Base-by-base conservation (phyloP, 805 yeast species). In the Ogataea ramenticola region DNA sequence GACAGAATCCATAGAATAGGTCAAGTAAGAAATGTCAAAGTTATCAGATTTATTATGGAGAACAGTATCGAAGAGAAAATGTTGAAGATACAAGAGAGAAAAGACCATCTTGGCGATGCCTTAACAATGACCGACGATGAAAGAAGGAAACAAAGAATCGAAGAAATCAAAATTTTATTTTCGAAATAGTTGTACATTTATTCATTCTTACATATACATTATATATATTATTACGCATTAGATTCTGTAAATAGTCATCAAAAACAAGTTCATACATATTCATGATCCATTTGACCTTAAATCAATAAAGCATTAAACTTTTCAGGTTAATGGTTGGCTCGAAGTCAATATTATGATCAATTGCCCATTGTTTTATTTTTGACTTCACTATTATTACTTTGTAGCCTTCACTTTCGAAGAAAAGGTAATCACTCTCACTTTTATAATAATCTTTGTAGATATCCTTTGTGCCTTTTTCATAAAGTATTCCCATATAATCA, bases 1-100 rank as follows among this genome's bases (percentile, higher is more conserved):
- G 96, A 89, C 63, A 63, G 98, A 54, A 75, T 91, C 16, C 96
- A 90, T 57, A 74, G 98, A 52, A 86, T 91, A 57, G 97, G 98
- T 0, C 98, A 90, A 58, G 67, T 67, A 11, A 75, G 71, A 22
- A 72, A 72, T 36, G 97, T 91, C 14, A 77, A 75, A 48, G 89
- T 90, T 27, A 69, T 78, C 2, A 65, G 97, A 46, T 90, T 90
- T 55, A 87, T 90, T 37, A 80, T 90, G 64, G 82, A 82, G 51
- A 79, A 80, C 39, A 80, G 91, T 46, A 86, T 90, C 20, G 98
- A 90, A 58, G 93, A 82, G 48, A 79, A 88, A 53, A 91, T 90
- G 93, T 68, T 91, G 40, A 72, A 77, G 49, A 86, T 91, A 34
- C 98, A 90, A 60, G 96, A 86, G 49, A 67, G 90, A 33, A 91